Percentiles rank a stretch among this genome's conserved stretches.
phyloP scores from a whole-genome alignment of 2,329 filamentous ascomycete genomes.

The Shiraia sp. region DNA sequence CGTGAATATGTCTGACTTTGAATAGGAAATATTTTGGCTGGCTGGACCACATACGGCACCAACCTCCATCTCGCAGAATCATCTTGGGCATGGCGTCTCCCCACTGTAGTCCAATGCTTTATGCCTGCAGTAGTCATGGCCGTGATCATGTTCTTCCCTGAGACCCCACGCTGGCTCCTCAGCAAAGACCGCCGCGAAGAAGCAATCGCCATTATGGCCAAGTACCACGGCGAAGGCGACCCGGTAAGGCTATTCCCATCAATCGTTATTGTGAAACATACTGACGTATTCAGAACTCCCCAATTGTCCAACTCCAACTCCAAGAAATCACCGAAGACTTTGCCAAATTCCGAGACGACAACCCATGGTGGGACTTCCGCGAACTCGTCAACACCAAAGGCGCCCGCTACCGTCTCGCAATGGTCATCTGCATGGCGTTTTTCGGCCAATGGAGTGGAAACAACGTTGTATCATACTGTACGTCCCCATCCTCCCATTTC shows the following conservation, averaged over 20 bases:
- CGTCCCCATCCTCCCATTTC: no score
- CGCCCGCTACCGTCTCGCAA: conserved; percentile 40
- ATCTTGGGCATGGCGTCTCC: conserved; percentile 58
- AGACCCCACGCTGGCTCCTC: conserved; percentile 58
- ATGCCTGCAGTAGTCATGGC: conserved; percentile 48
- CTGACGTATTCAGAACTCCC: conserved; percentile 36
- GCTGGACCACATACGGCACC: conserved; percentile 54
- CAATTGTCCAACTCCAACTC: conserved; percentile 43
- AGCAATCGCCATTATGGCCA: no score
- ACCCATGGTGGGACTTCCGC: conserved; percentile 42
- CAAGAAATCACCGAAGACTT: conserved; percentile 43
- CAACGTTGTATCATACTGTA: conserved; percentile 44
- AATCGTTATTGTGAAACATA: no score
- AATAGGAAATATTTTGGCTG: conserved; percentile 58
- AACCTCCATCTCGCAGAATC: conserved; percentile 44
- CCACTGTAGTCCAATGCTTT: conserved; percentile 36
- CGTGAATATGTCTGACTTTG: no score
- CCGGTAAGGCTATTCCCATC: conserved; percentile 61
- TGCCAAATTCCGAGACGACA: conserved; percentile 31
- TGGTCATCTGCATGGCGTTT: conserved; percentile 48
- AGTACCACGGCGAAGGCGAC: conserved; percentile 59
- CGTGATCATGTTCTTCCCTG: conserved; percentile 59
- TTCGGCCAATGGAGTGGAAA: conserved; percentile 49
- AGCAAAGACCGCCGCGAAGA: no score
- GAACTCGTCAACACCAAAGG: conserved; percentile 37